A percentile compares a stretch with the other conserved stretches of the same genome.
phyloP scores from a whole-genome alignment of 495 filamentous ascomycete genomes.

The Cenococcum geophilum region DNA sequence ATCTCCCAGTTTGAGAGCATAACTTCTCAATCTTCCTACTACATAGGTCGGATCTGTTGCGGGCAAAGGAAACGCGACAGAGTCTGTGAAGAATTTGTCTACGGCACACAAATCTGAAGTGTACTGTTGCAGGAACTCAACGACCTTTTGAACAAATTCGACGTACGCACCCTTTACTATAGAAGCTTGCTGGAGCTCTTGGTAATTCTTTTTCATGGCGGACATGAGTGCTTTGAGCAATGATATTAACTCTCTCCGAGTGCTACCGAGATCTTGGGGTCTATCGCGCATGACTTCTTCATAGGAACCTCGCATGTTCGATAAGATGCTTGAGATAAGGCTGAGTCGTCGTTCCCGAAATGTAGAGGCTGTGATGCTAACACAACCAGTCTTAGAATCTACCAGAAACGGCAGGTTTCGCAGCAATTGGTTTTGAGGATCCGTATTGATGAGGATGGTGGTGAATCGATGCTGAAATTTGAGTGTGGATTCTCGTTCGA shows the following conservation, averaged over 20 bases:
- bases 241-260: slow-evolving; percentile 50
- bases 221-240: slow-evolving; percentile 55
- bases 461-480: slow-evolving; percentile 64
- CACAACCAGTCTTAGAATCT: slow-evolving; percentile 38
- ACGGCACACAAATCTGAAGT: slow-evolving; percentile 56
- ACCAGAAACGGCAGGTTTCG: slow-evolving; percentile 58
- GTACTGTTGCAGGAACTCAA: slow-evolving; percentile 61
- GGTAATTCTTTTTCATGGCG: slow-evolving; percentile 63
- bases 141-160: slow-evolving; percentile 58
- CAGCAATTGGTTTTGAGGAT: slow-evolving; percentile 46
- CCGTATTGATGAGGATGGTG: slow-evolving; percentile 48
- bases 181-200: slow-evolving; percentile 47
- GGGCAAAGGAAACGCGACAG: slow-evolving; percentile 59
- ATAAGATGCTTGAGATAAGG: slow-evolving; percentile 55
- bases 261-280: slow-evolving; percentile 33
- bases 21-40: slow-evolving; percentile 58
- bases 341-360: slow-evolving; percentile 53
- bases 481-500: slow-evolving; percentile 59
- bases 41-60: slow-evolving; percentile 62
- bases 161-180: slow-evolving; percentile 53
- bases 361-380: slow-evolving; percentile 49
- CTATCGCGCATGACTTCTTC: slow-evolving; percentile 23
- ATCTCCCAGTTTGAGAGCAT: slow-evolving; percentile 53
- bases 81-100: slow-evolving; percentile 63
- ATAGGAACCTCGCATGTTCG: slow-evolving; percentile 53